These are phyloP conservation scores for Teratosphaeria destructans DNA, from an alignment of 2,329 filamentous ascomycete genomes.

Conservation along the genomic window DNA sequence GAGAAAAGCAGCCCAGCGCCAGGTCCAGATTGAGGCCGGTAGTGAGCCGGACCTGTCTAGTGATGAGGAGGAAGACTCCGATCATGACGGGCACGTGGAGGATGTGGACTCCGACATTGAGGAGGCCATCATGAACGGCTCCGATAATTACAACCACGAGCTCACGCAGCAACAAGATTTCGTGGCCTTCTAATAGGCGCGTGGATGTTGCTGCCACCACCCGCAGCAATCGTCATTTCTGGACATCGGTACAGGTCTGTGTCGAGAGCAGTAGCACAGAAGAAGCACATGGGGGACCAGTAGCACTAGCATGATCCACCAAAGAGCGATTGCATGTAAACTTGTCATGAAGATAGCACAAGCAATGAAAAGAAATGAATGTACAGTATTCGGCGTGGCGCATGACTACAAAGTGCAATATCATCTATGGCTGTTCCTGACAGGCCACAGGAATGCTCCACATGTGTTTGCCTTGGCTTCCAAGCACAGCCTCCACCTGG, in stretches of 20 bases:
- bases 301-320: background rate
- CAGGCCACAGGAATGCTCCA: background rate
- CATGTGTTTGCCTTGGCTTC: background rate
- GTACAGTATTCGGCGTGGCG: background rate
- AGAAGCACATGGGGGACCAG: background rate
- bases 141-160: constrained; percentile 33
- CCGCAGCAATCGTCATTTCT: background rate
- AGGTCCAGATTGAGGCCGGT: constrained; percentile 25
- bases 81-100: constrained; percentile 41
- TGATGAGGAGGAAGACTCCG: constrained; percentile 51
- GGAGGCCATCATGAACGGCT: constrained; percentile 23
- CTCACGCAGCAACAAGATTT: constrained; percentile 45
- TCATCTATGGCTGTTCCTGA: too few relatives aligned
- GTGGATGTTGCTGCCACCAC: background rate
- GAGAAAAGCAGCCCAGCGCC: constrained; percentile 45
- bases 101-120: constrained; percentile 22
- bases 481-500: constrained; percentile 3
- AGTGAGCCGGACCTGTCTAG: constrained; percentile 55
- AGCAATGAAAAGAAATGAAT: background rate
- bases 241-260: background rate
- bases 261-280: background rate
- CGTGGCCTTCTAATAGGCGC: constrained; percentile 20
- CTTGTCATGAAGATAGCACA: background rate
- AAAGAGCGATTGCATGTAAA: background rate
- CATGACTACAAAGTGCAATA: background rate